Evolutionary conservation across 2,329 filamentous ascomycete genomes (phyloP).

Genomic region (Periconia macrospinosa): DNA sequence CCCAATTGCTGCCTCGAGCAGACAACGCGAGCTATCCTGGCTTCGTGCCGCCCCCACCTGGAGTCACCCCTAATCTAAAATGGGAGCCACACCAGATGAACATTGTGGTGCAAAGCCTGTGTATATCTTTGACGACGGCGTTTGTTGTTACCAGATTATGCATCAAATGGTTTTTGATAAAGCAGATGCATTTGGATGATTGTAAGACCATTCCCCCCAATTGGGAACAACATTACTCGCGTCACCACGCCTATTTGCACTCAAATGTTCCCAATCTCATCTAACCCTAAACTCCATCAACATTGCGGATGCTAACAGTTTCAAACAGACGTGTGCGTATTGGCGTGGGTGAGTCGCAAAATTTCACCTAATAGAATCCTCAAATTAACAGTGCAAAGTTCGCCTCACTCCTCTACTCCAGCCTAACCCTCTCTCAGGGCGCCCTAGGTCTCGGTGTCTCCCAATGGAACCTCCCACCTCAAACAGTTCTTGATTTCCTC

Average conservation of each 20-base stretch:
- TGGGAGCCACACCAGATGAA: neutral
- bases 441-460: neutral
- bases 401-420: neutral
- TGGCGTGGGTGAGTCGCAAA: neutral
- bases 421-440: neutral
- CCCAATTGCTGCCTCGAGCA: neutral
- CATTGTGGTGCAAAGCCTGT: neutral
- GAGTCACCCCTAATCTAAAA: neutral
- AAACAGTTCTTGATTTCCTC: neutral
- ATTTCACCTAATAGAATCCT: neutral
- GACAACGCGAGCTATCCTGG: neutral
- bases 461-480: neutral
- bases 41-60: neutral
- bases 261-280: no score
- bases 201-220: neutral
- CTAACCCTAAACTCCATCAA: neutral
- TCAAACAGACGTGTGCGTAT: neutral
- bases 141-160: neutral
- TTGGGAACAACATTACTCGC: no score
- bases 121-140: neutral
- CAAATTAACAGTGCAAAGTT: neutral
- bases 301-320: no score
- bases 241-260: no score
- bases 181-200: neutral
- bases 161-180: neutral